Evolutionary conservation across 2,329 filamentous ascomycete genomes (phyloP).

Genomic region (Fusarium sp.): DNA sequence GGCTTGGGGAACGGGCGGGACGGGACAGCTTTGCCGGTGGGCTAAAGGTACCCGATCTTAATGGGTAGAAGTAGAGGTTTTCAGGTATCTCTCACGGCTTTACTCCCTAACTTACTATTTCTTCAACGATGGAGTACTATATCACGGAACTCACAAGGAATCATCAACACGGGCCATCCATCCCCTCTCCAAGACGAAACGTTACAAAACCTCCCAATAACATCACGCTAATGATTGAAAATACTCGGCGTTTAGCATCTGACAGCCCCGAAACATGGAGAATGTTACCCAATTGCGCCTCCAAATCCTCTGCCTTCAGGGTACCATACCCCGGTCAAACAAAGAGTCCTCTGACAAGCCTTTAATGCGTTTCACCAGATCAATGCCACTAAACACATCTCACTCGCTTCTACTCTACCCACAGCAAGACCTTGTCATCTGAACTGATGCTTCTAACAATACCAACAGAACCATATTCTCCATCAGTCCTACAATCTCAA

Average conservation of each 20-base stretch:
- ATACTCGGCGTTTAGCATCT: constrained; percentile 16
- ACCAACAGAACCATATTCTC: background rate
- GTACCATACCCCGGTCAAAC: constrained; percentile 14
- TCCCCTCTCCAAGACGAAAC: constrained; percentile 28
- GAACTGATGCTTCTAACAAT: constrained; percentile 1
- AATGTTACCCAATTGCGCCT: constrained; percentile 8
- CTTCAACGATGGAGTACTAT: background rate
- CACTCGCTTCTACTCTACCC: background rate
- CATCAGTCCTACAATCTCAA: background rate
- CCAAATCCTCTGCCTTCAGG: no score
- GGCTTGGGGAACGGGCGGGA: constrained; percentile 28
- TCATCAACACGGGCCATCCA: constrained; percentile 16
- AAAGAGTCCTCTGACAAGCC: constrained; percentile 24
- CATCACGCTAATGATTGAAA: constrained; percentile 24
- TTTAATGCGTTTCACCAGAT: constrained; percentile 20
- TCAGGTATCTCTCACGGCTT: no score
- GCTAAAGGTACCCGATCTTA: background rate
- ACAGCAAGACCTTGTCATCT: constrained; percentile 12
- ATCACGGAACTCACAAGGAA: constrained; percentile 5
- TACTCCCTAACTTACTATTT: no score
- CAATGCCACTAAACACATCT: constrained; percentile 1
- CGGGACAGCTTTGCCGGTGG: constrained; percentile 18
- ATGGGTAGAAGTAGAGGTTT: no score
- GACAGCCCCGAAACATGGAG: constrained; percentile 26
- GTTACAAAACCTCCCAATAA: constrained; percentile 21